Evolutionary conservation across 371 early-diverging fungal species (phyloP).

Genomic region (Mucor lusitanicus): DNA sequence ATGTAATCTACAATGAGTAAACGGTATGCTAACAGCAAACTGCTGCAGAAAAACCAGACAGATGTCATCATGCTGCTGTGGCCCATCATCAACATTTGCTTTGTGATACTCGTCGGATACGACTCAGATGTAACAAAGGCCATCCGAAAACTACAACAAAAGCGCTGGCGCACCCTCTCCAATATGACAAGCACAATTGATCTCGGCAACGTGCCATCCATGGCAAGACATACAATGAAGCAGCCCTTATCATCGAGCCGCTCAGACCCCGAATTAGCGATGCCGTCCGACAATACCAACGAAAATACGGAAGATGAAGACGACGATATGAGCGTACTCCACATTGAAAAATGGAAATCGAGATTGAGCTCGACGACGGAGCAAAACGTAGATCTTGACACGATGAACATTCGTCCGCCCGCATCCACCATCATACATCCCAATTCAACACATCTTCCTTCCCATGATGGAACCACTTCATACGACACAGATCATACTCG

Average conservation of each 20-base stretch:
- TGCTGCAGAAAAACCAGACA: constrained; percentile 9
- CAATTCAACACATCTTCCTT: neutral
- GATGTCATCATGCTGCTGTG: constrained; percentile 35
- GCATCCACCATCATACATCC: neutral
- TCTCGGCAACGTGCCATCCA: neutral
- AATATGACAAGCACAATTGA: constrained; percentile 17
- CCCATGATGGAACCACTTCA: constrained; percentile 1
- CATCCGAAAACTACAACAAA: constrained; percentile 23
- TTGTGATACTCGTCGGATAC: constrained; percentile 43
- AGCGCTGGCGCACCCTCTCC: constrained; percentile 12
- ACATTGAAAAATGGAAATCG: constrained; percentile 9
- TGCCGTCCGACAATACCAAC: neutral
- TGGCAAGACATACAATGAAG: neutral
- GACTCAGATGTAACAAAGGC: constrained; percentile 41
- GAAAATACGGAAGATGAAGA: neutral
- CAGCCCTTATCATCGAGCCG: neutral
- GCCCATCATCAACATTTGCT: constrained; percentile 39
- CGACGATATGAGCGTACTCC: neutral
- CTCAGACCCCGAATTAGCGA: neutral
- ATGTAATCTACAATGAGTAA: neutral
- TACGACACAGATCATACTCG: constrained; percentile 15
- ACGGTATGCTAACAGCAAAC: neutral
- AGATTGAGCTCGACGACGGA: neutral
- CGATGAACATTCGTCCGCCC: neutral
- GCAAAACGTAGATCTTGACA: neutral